Base-by-base conservation (phyloP, 345 rosid species). In the Salix koriyanagi region DNA sequence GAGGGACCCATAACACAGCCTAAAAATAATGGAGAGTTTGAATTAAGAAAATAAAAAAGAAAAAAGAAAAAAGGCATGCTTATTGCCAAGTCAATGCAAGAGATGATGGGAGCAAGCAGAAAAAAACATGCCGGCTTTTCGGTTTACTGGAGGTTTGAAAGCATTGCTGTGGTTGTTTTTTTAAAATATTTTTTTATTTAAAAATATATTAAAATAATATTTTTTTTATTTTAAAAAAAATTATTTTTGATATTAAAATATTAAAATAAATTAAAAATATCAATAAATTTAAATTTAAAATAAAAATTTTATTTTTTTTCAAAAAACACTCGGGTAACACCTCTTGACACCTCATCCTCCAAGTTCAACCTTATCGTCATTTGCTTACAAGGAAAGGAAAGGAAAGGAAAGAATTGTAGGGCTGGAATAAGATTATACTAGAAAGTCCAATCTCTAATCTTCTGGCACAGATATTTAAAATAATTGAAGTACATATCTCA, bases 281-380 rank as follows among this genome's bases (percentile, higher is more conserved):
- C 0, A 30, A 30, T 3, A 30, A 3, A 30, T 0, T 0, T 30
- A 0, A 30, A 30, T 30, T 30, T 30, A 30, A 30, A 30, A 30
- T 30, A 30, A 30, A 30, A 30, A 30, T 30, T 30, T 30, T 0
- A 30, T 2, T 30, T 30, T 2, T 30, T 30, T 30, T 30, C 4
- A 30, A 30, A 30, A 30, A 30, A 30, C 0, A 30, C 4, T 0
- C 32, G 4, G 0, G n/a, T 0, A 30, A 30, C 32, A 30, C 32
- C 32, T 0, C 32, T 2, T 28, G 30, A 69, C 32, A 14, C n/a
- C 23, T 21, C 60, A 54, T 67, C 64, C 48, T 60, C 18, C 5
- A 74, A 48, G 5, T 75, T 61, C 62, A 54, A 5, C 26, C 78
- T 26, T n/a, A 74, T 66, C 58, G 66, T n/a, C 62, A 30, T 36